Conservation (phyloP, 2,329 filamentous ascomycete genomes). For the Paracamarosporium sp. region DNA sequence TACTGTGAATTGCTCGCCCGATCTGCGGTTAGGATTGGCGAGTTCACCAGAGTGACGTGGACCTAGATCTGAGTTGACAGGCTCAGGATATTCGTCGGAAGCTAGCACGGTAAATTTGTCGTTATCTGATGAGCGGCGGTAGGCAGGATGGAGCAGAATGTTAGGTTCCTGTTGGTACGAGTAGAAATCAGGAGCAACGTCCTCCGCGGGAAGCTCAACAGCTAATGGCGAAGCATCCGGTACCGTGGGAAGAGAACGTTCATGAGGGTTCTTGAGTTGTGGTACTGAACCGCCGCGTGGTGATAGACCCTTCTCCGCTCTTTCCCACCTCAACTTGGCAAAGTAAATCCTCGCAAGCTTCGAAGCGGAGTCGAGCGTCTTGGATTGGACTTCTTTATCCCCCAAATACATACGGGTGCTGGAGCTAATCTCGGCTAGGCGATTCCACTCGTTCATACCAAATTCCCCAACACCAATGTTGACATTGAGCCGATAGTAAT, state of each 20-base stretch:
- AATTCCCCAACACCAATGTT: conserved; percentile 96
- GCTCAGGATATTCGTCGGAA: conserved; percentile 63
- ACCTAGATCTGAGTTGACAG: conserved; percentile 46
- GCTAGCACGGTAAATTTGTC: conserved; percentile 65
- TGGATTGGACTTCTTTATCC: conserved; percentile 74
- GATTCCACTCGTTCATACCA: conserved; percentile 98
- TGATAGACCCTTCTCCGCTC: conserved; percentile 44
- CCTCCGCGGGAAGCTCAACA: conserved; percentile 67
- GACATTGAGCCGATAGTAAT: conserved; percentile 96
- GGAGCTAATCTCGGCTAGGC: conserved; percentile 93
- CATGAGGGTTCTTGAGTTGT: conserved; percentile 35
- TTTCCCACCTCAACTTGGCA: conserved; percentile 73
- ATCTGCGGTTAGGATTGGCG: conserved; percentile 57
- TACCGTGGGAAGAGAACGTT: conserved; percentile 41
- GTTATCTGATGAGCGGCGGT: conserved; percentile 32
- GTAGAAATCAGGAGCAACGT: conserved; percentile 49
- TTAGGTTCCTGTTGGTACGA: conserved; percentile 26
- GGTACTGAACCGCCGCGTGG: conserved; percentile 31
- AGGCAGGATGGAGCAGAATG: conserved; percentile 48
- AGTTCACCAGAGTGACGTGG: conserved; percentile 66
- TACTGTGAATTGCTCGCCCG: conserved; percentile 37
- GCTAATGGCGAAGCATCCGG: conserved; percentile 55
- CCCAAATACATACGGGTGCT: conserved; percentile 84
- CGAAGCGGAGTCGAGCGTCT: conserved; percentile 76
- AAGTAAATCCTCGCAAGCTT: conserved; percentile 85